Evolutionary conservation across 768 basidiomycete species (phyloP).

Genomic region (Boletus sp.): DNA sequence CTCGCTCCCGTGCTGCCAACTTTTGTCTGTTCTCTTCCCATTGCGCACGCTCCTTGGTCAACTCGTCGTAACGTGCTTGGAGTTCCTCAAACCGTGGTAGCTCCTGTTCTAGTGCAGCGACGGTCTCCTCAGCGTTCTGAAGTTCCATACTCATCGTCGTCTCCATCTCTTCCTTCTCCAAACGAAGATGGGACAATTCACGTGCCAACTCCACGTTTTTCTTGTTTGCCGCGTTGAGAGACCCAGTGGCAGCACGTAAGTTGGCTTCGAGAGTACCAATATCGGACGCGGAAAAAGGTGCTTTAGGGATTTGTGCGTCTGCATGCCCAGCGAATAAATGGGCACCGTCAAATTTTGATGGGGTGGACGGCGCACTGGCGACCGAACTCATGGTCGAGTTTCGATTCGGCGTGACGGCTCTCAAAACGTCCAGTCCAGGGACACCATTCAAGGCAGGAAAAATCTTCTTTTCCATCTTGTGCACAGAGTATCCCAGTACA

Average conservation of each 20-base stretch:
- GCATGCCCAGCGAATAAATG: slow-evolving; percentile 85
- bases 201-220: slow-evolving; percentile 59
- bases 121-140: slow-evolving; percentile 63
- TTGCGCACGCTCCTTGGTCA: slow-evolving; percentile 46
- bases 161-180: slow-evolving; percentile 71
- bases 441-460: slow-evolving; percentile 26
- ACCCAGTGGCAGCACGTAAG: slow-evolving; percentile 56
- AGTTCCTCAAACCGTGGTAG: slow-evolving; percentile 48
- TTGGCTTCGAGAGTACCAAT: slow-evolving; percentile 58
- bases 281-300: slow-evolving; percentile 43
- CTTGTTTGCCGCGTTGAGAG: slow-evolving; percentile 55
- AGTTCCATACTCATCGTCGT: slow-evolving; percentile 62
- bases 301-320: slow-evolving; percentile 52
- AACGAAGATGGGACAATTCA: slow-evolving; percentile 55
- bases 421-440: slow-evolving; percentile 42
- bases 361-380: slow-evolving; percentile 40
- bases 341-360: slow-evolving; percentile 74
- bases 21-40: slow-evolving; percentile 49
- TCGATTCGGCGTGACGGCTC: slow-evolving; percentile 50
- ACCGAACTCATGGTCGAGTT: slow-evolving; percentile 51
- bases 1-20: slow-evolving; percentile 36
- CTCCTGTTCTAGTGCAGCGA: slow-evolving; percentile 53
- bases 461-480: slow-evolving; percentile 59
- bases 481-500: slow-evolving; percentile 70
- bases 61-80: slow-evolving; percentile 43